Evolutionary conservation across 768 basidiomycete species (phyloP).

Genomic region (Russula dissimulans): DNA sequence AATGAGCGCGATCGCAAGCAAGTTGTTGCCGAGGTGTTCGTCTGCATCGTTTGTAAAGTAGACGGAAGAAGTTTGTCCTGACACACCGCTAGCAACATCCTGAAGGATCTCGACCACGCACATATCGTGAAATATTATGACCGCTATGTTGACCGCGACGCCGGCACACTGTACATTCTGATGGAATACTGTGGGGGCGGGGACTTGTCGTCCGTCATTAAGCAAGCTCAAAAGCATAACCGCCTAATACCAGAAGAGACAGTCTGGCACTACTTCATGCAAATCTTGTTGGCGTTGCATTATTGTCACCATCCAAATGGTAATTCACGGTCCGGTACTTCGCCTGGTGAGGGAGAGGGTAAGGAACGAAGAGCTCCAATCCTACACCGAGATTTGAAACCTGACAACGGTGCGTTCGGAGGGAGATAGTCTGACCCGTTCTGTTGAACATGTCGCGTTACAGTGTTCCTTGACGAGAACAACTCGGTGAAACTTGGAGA

Average conservation of each 20-base stretch:
- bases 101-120: constrained; percentile 90
- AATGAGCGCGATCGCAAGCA: constrained; percentile 92
- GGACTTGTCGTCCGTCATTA: constrained; percentile 83
- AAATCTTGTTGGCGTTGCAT: constrained; percentile 80
- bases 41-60: constrained; percentile 14
- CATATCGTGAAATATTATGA: constrained; percentile 96
- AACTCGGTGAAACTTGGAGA: constrained; percentile 93
- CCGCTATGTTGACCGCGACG: constrained; percentile 82
- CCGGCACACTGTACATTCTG: constrained; percentile 88
- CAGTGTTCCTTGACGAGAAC: constrained; percentile 83
- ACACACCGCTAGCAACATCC: constrained; percentile 62
- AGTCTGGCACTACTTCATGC: constrained; percentile 94
- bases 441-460: neutral
- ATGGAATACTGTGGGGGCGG: constrained; percentile 99
- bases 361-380: constrained; percentile 61
- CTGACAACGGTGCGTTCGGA: constrained; percentile 77
- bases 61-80: neutral
- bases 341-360: constrained; percentile 31
- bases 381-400: constrained; percentile 91
- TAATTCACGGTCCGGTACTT: constrained; percentile 37
- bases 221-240: constrained; percentile 57
- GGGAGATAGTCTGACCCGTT: too few species aligned
- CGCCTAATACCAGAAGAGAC: constrained; percentile 83
- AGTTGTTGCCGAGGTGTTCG: constrained; percentile 96
- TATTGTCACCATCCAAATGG: constrained; percentile 82